Evolutionary conservation across 176 grass and related monocot genomes (phyloP).

Genomic region (Urochloa ruziziensis): DNA sequence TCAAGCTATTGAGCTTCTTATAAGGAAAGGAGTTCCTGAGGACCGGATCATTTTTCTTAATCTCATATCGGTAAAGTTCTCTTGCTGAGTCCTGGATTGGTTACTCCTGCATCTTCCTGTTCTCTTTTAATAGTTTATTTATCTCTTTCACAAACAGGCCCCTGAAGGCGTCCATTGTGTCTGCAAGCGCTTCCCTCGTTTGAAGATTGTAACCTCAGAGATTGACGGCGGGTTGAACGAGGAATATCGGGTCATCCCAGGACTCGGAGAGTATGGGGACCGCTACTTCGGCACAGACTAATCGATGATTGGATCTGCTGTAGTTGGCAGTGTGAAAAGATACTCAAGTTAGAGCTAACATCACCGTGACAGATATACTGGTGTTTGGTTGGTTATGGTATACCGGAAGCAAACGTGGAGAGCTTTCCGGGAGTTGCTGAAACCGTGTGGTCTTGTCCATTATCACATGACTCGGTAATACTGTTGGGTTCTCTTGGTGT

Average conservation of each 20-base stretch:
- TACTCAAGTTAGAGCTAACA: conserved; percentile 24
- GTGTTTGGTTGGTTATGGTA: conserved; percentile 40
- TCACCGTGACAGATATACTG: conserved; percentile 37
- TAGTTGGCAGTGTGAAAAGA: background rate
- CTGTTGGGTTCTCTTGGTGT: background rate
- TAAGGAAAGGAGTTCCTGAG: conserved; percentile 79
- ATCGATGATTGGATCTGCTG: background rate
- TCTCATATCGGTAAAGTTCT: conserved; percentile 72
- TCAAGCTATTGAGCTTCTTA: conserved; percentile 83
- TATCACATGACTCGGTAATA: conserved; percentile 5
- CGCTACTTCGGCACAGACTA: conserved; percentile 88
- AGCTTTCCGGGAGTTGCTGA: background rate
- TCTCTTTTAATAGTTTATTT: conserved; percentile 3
- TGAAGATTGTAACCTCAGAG: conserved; percentile 90
- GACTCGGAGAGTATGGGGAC: conserved; percentile 89
- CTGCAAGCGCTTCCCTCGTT: conserved; percentile 75
- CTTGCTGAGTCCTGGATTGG: background rate
- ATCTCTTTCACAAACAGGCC: conserved; percentile 41
- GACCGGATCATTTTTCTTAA: conserved; percentile 84
- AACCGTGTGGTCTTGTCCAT: background rate
- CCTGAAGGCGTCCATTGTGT: conserved; percentile 81
- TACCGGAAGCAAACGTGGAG: conserved; percentile 16
- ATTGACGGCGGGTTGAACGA: conserved; percentile 79
- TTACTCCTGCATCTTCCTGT: background rate
- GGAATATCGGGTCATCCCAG: conserved; percentile 76